Evolutionary conservation across 129 eudicot genomes (phyloP).

Genomic region (Artemisia argyi): DNA sequence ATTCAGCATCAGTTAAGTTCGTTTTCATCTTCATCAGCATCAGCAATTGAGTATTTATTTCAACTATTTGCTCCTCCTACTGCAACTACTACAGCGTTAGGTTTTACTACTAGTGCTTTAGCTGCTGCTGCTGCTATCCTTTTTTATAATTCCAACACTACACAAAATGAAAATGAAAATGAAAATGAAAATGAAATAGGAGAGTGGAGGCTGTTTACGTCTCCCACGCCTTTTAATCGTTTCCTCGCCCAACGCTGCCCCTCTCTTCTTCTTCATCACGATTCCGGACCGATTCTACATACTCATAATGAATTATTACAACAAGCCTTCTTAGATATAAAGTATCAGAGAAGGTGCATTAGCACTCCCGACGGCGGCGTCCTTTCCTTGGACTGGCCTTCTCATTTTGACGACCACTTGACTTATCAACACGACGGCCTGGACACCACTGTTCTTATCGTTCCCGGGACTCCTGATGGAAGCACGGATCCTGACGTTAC

Average conservation of each 20-base stretch:
- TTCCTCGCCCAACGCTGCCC: slow-evolving; percentile 65
- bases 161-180: too few species aligned
- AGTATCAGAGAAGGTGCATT: slow-evolving; percentile 77
- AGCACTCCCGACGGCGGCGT: slow-evolving; percentile 84
- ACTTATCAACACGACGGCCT: slow-evolving; percentile 30
- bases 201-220: slow-evolving; percentile 64
- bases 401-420: slow-evolving; percentile 49
- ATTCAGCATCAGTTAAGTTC: slow-evolving; percentile 6
- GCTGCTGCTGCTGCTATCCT: too few species aligned
- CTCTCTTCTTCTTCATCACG: slow-evolving; percentile 32
- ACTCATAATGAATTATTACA: background rate
- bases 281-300: slow-evolving; percentile 38
- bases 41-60: slow-evolving; percentile 24
- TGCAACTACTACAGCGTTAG: background rate
- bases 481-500: slow-evolving; percentile 58
- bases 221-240: slow-evolving; percentile 91
- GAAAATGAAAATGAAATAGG: slow-evolving; percentile 26
- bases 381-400: slow-evolving; percentile 88
- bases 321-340: slow-evolving; percentile 7
- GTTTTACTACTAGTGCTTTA: too few species aligned
- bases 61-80: background rate
- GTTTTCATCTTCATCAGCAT: slow-evolving; percentile 8
- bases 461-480: slow-evolving; percentile 76
- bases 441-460: slow-evolving; percentile 65
- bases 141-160: background rate